Evolutionary conservation across 257 asterid genomes (phyloP), one percentile per base, ranked within the genome.

Genomic region (Solanum peruvianum): DNA sequence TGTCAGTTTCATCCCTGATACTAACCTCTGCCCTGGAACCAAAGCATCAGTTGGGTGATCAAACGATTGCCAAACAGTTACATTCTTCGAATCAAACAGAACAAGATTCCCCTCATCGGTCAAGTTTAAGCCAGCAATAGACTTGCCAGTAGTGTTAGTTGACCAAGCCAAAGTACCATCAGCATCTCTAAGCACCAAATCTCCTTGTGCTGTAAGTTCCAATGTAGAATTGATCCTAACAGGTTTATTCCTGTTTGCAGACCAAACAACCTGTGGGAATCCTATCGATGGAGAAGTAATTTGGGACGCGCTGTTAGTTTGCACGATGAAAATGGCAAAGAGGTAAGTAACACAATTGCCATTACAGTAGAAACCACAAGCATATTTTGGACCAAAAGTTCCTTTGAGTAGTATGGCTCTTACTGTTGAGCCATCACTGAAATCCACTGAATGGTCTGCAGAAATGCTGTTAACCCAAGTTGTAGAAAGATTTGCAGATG

Each of bases 221-320:
- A 93, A 29, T 13, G 89, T 83, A 6, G 95, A 92, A 73, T 93
- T 92, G 58, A 87, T 73, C 23, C 31, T 29, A 35, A 93, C 93
- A 0, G 91, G 92, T 10, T 62, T 73, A 87, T 91, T 77, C 25
- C 92, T 41, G 64, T 91, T 93, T 81, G 95, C 93, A n/a, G 93
- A 91, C 95, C 94, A 92, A 13, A 92, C 93, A 33, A 92, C 91
- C 67, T 89, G 93, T 2, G 93, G 93, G 87, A 90, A 91, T 1
- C 92, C 94, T 16, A 15, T 7, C 11, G 75, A 4, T 3, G 92
- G 94, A 23, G 20, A 8, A 35, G 70, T 73, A 49, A 88, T 91
- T 1, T 1, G 3, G 1, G 90, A 89, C 11, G 20, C 87, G 16
- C 91, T 90, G 75, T 90, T 90, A 3, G 91, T 89, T 52, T 88